phyloP scores from a whole-genome alignment of 768 basidiomycete species.

The Amanita pallidorosea region DNA sequence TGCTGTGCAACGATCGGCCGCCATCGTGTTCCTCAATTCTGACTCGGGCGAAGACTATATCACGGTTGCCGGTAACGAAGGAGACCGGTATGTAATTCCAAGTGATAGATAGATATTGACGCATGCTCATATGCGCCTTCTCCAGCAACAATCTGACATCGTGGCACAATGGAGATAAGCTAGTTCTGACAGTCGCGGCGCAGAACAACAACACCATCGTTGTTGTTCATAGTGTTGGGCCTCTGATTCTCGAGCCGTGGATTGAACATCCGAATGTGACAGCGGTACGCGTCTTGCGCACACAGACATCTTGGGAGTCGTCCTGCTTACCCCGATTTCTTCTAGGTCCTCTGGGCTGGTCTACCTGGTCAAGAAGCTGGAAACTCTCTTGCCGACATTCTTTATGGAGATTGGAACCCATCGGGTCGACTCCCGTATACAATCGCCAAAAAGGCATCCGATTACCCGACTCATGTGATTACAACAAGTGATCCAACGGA shows the following conservation, averaged over 20 bases:
- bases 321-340: not conserved
- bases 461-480: conserved; percentile 47
- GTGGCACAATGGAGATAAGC: conserved; percentile 62
- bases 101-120: not conserved
- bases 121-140: not conserved
- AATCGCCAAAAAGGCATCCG: conserved; percentile 47
- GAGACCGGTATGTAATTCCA: conserved; percentile 42
- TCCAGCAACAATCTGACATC: conserved; percentile 56
- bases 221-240: conserved; percentile 53
- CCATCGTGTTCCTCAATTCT: conserved; percentile 72
- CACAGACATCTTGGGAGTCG: conserved; percentile 7
- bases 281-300: conserved; percentile 32
- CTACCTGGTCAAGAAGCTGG: conserved; percentile 61
- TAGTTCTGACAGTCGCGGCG: conserved; percentile 58
- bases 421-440: conserved; percentile 66
- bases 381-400: conserved; percentile 57
- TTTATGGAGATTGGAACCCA: conserved; percentile 63
- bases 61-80: conserved; percentile 68
- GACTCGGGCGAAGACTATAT: conserved; percentile 84
- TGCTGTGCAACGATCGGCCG: conserved; percentile 43
- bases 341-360: conserved; percentile 54
- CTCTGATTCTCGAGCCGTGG: conserved; percentile 54
- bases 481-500: conserved; percentile 23
- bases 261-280: conserved; percentile 65
- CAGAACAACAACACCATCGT: conserved; percentile 67